Base-by-base conservation (phyloP, 202 grass and related monocot genomes). In the Sporobolus alterniflorus region DNA sequence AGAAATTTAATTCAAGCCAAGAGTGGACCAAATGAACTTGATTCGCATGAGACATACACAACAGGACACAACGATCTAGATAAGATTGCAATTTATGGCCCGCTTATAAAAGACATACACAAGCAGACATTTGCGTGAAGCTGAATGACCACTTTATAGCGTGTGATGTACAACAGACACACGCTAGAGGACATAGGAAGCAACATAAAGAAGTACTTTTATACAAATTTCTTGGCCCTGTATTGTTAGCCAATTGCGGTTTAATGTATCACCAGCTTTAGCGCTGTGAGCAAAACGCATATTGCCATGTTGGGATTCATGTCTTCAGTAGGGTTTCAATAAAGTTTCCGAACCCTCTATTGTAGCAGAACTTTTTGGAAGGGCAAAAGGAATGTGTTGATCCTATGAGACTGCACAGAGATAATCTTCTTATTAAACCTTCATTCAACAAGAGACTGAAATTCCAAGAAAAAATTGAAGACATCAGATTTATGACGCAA, bases 121-220 rank as follows among this genome's bases (percentile, higher is more conserved):
- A 85, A 76, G 28, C 11, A 33, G 87, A 85, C 87, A 85, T 71
- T 29, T 50, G 60, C 47, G 65, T 79, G 63, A 15, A 84, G 75
- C 75, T 68, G 57, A 69, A 80, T 89, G 52, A 75, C 69, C 81
- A 74, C 87, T 89, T 89, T 88, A 79, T 83, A 59, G 65, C 30
- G 61, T 62, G 41, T 74, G 51, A 74, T 74, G 67, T 74, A 14
- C 44, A 60, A 24, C 43, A 69, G 75, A 84, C 75, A 69, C 15
- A 22, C 70, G 69, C 54, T 75, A 89, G 59, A 36, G 55, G 76
- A 85, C 81, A 84, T 34, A 43, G 1, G 13, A 78, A 55, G 43
- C 28, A 60, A 28, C 69, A 31, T 64, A 14, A 44, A 21, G 21
- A 5, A 20, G 28, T 31, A 70, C 76, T 69, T 89, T 75, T 69